These are phyloP conservation scores for Rhipidocladum racemiflorum DNA, from an alignment of 176 grass and related monocot species.

Conservation along the genomic window DNA sequence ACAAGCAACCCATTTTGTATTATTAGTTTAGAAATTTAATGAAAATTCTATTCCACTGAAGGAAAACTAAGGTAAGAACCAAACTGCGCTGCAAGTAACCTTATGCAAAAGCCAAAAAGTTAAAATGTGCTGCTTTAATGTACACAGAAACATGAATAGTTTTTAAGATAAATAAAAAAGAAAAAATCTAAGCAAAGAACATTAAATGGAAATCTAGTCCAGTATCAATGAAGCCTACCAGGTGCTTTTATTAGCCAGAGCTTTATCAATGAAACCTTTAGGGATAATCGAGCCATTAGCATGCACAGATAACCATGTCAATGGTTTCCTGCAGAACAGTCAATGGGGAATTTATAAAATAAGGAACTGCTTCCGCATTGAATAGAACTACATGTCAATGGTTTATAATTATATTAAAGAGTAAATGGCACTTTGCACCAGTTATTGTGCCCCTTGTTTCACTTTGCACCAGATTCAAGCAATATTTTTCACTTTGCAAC, in stretches of 20 bases:
- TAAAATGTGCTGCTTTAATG: neutral
- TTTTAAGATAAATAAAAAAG: neutral
- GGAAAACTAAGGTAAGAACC: constrained; percentile 11
- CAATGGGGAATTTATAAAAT: neutral
- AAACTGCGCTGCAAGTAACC: neutral
- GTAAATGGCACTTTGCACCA: too few relatives aligned
- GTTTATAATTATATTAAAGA: neutral
- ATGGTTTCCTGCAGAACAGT: constrained; percentile 57
- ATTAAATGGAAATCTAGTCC: neutral
- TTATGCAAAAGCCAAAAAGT: neutral
- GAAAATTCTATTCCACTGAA: neutral
- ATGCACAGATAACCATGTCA: constrained; percentile 86
- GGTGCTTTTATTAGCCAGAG: constrained; percentile 58
- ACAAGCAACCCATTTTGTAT: neutral
- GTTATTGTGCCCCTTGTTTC: too few relatives aligned
- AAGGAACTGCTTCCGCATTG: neutral
- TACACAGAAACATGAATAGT: neutral
- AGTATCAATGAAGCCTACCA: constrained; percentile 68
- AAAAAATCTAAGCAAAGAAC: neutral
- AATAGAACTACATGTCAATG: neutral
- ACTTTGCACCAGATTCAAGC: too few relatives aligned
- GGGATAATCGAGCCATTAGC: constrained; percentile 71
- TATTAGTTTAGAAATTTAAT: neutral
- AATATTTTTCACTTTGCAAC: too few relatives aligned
- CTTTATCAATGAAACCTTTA: constrained; percentile 61